A percentile compares a stretch with the other conserved stretches of the same genome.
Conservation (phyloP, 768 basidiomycete species). For the Clitopilus hobsonii region DNA sequence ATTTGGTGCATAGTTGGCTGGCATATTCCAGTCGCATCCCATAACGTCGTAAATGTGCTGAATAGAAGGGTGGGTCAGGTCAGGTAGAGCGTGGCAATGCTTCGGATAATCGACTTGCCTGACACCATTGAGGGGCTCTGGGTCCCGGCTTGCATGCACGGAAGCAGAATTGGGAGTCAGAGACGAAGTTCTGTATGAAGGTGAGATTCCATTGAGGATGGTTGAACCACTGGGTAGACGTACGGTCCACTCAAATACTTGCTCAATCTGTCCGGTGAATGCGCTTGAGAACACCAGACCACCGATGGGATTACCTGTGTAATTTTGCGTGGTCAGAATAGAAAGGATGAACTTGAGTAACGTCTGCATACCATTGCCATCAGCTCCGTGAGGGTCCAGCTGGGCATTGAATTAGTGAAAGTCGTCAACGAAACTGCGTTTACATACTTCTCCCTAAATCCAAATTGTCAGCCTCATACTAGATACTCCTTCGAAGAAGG, state of each 20-base stretch:
- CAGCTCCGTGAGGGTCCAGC: conserved; percentile 67
- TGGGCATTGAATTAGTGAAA: conserved; percentile 21
- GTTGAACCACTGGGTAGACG: conserved; percentile 1
- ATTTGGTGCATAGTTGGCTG: conserved; percentile 40
- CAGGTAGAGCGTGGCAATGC: background rate
- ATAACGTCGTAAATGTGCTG: conserved; percentile 54
- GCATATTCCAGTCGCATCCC: conserved; percentile 63
- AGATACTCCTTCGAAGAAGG: background rate
- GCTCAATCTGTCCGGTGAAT: conserved; percentile 46
- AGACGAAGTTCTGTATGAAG: conserved; percentile 52
- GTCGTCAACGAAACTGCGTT: background rate
- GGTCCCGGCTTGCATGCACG: conserved; percentile 58
- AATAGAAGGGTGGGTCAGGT: background rate
- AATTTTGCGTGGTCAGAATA: background rate
- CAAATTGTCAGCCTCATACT: background rate
- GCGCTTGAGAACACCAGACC: conserved; percentile 70
- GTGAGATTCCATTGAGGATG: background rate
- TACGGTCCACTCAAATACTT: conserved; percentile 76
- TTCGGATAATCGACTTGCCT: conserved; percentile 3
- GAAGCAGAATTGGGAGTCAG: conserved; percentile 61
- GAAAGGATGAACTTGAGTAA: background rate
- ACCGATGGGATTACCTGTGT: conserved; percentile 51
- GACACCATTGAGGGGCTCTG: conserved; percentile 47
- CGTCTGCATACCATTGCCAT: conserved; percentile 38
- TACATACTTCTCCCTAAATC: conserved; percentile 19